phyloP scores from a whole-genome alignment of 176 grass and related monocot genomes.

The Oryza officinalis region DNA sequence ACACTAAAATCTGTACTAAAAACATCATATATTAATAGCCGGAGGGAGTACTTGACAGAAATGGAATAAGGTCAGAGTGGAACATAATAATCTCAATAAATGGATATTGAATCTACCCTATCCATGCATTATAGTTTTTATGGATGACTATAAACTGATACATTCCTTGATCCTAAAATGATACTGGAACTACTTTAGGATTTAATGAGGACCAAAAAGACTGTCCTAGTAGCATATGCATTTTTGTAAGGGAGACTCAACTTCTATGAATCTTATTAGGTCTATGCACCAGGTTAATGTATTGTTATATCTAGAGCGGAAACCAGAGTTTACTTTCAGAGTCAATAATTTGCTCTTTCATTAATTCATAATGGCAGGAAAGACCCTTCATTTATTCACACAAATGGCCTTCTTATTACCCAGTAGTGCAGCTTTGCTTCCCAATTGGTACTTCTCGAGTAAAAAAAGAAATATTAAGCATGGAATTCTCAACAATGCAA shows the following conservation, averaged over 20 bases:
- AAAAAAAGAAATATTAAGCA: too few species aligned
- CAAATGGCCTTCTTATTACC: not conserved
- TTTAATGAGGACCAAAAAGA: not conserved
- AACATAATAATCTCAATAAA: not conserved
- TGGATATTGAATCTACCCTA: not conserved
- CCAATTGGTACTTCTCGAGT: too few species aligned
- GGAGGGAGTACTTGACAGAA: not conserved
- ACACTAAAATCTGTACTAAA: too few species aligned
- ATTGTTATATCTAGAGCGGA: not conserved
- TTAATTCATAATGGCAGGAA: not conserved
- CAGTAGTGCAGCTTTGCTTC: not conserved
- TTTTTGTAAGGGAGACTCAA: not conserved
- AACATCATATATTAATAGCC: too few species aligned
- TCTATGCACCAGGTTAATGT: not conserved
- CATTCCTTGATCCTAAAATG: not conserved
- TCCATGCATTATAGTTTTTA: not conserved
- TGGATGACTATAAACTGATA: not conserved
- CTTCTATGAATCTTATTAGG: not conserved
- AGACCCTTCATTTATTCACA: not conserved
- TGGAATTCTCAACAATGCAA: too few species aligned
- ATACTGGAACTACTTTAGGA: not conserved
- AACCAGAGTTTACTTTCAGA: not conserved
- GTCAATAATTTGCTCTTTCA: not conserved
- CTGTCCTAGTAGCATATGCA: not conserved
- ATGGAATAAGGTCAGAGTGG: not conserved